A percentile compares a stretch with the other conserved stretches of the same genome.
Conservation (phyloP, 345 rosid species). For the Melaleuca alternifolia region DNA sequence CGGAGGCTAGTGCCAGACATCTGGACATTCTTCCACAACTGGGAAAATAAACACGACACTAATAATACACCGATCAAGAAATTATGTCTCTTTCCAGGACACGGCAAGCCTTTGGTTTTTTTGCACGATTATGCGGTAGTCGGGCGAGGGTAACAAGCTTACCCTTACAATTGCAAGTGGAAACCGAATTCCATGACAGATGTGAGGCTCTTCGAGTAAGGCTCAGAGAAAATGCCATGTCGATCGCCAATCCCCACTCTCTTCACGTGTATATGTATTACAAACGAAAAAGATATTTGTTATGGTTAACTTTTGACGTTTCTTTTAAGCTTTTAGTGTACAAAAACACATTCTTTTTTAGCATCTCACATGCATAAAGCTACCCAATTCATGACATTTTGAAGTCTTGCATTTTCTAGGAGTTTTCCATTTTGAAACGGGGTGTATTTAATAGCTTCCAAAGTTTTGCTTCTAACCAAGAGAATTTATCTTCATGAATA, state of each 20-base stretch:
- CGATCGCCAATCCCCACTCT: neutral
- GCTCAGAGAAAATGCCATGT: neutral
- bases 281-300: neutral
- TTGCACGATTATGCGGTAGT: neutral
- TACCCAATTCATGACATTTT: neutral
- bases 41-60: neutral
- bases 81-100: neutral
- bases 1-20: neutral
- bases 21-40: neutral
- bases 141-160: neutral
- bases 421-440: neutral
- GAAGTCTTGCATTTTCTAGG: neutral
- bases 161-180: neutral
- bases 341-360: neutral
- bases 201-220: neutral
- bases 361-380: neutral
- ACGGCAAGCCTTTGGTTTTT: neutral
- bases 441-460: neutral
- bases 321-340: neutral
- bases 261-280: neutral
- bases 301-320: neutral
- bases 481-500: neutral
- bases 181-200: neutral
- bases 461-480: neutral
- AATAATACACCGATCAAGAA: neutral